phyloP scores from a whole-genome alignment of 2,329 filamentous ascomycete species.

The Botrytis deweyae region DNA sequence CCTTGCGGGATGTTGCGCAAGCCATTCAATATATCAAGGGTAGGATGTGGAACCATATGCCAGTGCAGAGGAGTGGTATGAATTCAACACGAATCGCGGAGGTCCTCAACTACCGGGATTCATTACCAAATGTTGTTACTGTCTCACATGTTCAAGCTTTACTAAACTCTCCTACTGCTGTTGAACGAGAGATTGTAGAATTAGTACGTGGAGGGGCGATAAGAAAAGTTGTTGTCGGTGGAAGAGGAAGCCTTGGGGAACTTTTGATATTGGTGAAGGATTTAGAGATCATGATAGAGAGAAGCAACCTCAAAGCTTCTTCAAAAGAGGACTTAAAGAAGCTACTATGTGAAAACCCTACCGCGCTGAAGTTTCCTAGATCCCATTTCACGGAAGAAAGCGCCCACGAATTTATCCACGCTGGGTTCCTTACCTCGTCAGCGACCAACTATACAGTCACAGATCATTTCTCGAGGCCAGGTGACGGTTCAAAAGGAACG shows the following conservation, averaged over 20 bases:
- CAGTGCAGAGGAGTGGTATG: constrained; percentile 58
- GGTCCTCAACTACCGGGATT: constrained; percentile 59
- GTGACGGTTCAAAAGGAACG: constrained; percentile 46
- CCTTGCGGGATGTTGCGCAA: constrained; percentile 61
- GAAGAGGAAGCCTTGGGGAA: constrained; percentile 58
- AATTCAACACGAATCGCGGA: constrained; percentile 62
- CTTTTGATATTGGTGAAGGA: constrained; percentile 59
- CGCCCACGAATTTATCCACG: constrained; percentile 58
- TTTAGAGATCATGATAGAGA: constrained; percentile 51
- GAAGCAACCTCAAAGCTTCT: constrained; percentile 42
- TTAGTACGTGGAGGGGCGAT: constrained; percentile 57
- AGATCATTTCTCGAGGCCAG: constrained; percentile 45
- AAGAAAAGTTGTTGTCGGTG: constrained; percentile 62
- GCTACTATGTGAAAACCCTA: constrained; percentile 53
- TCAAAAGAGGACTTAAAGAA: constrained; percentile 52
- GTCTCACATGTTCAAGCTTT: constrained; percentile 65
- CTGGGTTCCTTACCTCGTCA: constrained; percentile 64
- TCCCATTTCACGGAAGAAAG: constrained; percentile 47
- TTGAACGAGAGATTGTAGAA: constrained; percentile 66
- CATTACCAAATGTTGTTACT: constrained; percentile 63
- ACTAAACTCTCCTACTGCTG: constrained; percentile 59
- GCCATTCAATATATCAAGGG: constrained; percentile 61
- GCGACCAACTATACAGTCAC: constrained; percentile 41
- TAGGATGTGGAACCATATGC: constrained; percentile 64
- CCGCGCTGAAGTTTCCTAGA: constrained; percentile 44